Percentiles rank a stretch among this genome's conserved stretches.
Conservation (phyloP, 495 filamentous ascomycete species). For the Penicillium turbatum region DNA sequence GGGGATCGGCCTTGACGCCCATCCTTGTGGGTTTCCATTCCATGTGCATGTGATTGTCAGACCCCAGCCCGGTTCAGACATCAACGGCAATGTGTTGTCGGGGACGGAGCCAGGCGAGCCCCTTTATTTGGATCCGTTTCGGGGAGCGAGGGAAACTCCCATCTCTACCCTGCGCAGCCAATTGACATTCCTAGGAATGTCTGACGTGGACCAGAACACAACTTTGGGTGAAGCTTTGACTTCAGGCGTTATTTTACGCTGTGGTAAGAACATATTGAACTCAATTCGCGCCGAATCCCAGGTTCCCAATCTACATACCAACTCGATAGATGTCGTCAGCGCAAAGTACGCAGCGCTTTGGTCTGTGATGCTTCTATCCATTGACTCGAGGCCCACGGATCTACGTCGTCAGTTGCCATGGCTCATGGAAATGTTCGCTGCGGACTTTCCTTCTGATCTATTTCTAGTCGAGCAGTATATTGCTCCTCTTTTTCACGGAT, state of each 20-base stretch:
- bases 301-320: slow-evolving; percentile 12
- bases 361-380: slow-evolving; percentile 63
- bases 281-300: slow-evolving; percentile 46
- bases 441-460: slow-evolving; percentile 57
- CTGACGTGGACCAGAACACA: slow-evolving; percentile 44
- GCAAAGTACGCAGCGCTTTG: slow-evolving; percentile 76
- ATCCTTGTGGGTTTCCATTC: slow-evolving; percentile 70
- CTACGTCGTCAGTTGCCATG: slow-evolving; percentile 61
- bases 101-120: slow-evolving; percentile 39
- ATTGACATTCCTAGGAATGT: slow-evolving; percentile 59
- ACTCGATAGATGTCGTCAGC: slow-evolving; percentile 53
- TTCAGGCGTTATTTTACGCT: slow-evolving; percentile 66
- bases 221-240: slow-evolving; percentile 58
- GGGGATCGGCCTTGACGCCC: slow-evolving; percentile 63
- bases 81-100: slow-evolving; percentile 56
- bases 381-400: slow-evolving; percentile 45
- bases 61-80: slow-evolving; percentile 52
- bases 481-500: slow-evolving; percentile 49
- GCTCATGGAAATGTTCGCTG: slow-evolving; percentile 62
- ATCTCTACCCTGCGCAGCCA: slow-evolving; percentile 53
- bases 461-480: slow-evolving; percentile 63
- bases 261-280: slow-evolving; percentile 73
- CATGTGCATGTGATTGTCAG: slow-evolving; percentile 74
- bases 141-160: slow-evolving; percentile 61
- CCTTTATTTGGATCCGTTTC: slow-evolving; percentile 85